Percentiles rank a stretch among this genome's conserved stretches.
phyloP scores from a whole-genome alignment of 2,329 filamentous ascomycete genomes.

The Colletotrichum cereale region DNA sequence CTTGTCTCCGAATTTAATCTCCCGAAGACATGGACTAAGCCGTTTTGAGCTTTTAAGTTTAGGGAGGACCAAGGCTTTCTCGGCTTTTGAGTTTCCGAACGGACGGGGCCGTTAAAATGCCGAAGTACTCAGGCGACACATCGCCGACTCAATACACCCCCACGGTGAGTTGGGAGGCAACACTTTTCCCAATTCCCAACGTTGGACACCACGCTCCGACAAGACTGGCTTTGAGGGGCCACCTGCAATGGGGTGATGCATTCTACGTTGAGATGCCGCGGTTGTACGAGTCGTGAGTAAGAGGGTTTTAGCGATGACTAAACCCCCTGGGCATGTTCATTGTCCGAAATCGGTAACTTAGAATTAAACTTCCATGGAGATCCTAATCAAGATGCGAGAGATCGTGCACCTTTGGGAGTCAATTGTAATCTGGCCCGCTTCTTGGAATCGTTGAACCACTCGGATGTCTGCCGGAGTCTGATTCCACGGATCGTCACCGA shows the following conservation, averaged over 20 bases:
- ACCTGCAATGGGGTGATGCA: neutral
- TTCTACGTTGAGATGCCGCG: neutral
- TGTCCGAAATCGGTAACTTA: neutral
- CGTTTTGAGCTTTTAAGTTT: neutral
- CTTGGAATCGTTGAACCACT: conserved; percentile 37
- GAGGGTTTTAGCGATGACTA: too few relatives aligned
- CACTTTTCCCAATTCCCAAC: too few relatives aligned
- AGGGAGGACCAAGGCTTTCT: neutral
- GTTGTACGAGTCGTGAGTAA: too few relatives aligned
- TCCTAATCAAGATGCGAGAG: neutral
- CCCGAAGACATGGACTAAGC: neutral
- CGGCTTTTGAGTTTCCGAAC: neutral
- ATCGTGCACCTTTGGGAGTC: too few relatives aligned
- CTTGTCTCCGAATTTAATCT: neutral
- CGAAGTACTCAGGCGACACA: too few relatives aligned
- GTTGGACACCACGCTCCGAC: neutral
- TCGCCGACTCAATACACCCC: too few relatives aligned
- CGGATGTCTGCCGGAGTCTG: conserved; percentile 37
- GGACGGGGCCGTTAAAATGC: neutral
- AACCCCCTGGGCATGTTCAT: neutral
- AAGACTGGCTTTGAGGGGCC: too few relatives aligned
- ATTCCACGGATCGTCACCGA: conserved; percentile 39
- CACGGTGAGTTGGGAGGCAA: too few relatives aligned
- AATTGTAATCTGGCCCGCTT: conserved; percentile 1
- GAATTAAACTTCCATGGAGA: neutral